These are phyloP conservation scores for Diaporthe sp. DNA, from an alignment of 2,329 filamentous ascomycete species.

Conservation along the genomic window DNA sequence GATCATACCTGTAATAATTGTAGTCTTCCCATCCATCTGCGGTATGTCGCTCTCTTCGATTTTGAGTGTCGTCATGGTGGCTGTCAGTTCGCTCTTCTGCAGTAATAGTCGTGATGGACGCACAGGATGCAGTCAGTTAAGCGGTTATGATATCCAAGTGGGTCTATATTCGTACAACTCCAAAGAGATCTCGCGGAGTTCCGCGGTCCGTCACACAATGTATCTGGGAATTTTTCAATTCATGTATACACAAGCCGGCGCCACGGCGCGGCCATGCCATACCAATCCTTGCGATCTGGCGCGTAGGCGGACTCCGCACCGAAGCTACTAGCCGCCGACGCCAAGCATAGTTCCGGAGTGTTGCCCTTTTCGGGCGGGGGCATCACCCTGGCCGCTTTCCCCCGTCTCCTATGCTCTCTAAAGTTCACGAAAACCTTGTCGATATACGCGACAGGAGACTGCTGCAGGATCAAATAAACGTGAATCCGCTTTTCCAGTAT, in stretches of 20 bases:
- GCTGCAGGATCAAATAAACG: background rate
- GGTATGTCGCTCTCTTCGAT: conserved; percentile 46
- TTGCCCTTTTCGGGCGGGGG: background rate
- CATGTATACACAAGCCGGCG: conserved; percentile 12
- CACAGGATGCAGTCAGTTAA: background rate
- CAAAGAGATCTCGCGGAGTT: background rate
- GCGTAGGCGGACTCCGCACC: background rate
- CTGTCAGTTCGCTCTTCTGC: too few relatives aligned
- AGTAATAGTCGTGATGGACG: background rate
- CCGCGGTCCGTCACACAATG: background rate
- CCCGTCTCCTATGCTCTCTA: background rate
- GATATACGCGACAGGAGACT: background rate
- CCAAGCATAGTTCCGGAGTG: background rate
- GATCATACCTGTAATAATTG: conserved; percentile 38
- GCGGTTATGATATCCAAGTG: background rate
- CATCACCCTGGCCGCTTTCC: background rate
- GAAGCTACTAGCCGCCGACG: background rate
- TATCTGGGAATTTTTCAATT: background rate
- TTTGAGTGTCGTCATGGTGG: conserved; percentile 42
- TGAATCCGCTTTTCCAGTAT: background rate
- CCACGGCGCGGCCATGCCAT: background rate
- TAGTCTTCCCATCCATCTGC: conserved; percentile 39
- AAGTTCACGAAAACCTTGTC: background rate
- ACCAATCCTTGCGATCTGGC: background rate
- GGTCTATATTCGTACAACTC: background rate